Base-by-base conservation (phyloP, 2,329 filamentous ascomycete species). In the Ceratocystis ficicola region DNA sequence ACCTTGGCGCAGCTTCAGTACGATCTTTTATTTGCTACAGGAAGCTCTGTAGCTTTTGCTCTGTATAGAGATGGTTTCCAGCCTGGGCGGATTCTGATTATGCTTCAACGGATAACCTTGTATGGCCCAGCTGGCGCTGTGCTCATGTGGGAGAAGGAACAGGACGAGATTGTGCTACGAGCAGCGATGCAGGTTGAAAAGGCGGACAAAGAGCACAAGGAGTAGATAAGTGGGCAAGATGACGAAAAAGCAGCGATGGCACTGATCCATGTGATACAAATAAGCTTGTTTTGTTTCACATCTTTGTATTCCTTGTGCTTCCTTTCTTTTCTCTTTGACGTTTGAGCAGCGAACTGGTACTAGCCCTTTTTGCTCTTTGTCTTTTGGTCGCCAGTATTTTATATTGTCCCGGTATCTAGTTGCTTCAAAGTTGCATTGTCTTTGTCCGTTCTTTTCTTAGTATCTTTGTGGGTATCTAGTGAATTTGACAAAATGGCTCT, bases 21-120 rank as follows among this genome's bases (percentile, higher is more conserved):
- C 63, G 70, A 72, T 17, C 28, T 71, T 55, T 70, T 70, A 65
- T 70, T 69, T 60, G 68, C 69, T 0, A 62, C 63, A 3, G 46
- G 46, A 8, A 69, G 66, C 15, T 60, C 66, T 8, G 15, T 68
- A 17, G 61, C 55, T 1, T 68, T 65, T 55, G 50, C 41, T 6
- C 7, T 65, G 28, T 64, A 65, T 50, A 41, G 63, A 2, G 64
- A 63, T 10, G 41, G 50, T 1, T 63, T 65, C 25, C 22, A 41
- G 10, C 30, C 25, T 20, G 60, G 12, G 7, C 32, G 30, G 10
- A 15, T 55, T n/a, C 2, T 68, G 17, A 62, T 52, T 7, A 55
- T 65, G 63, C 20, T 65, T 32, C 44, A 55, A 15, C 63, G 52
- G 20, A 61, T 68, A n/a, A 30, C 57, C 7, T 30, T 65, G 12